Conservation (phyloP, 1,284 basidiomycete species). For the Wolfiporia cocos region DNA sequence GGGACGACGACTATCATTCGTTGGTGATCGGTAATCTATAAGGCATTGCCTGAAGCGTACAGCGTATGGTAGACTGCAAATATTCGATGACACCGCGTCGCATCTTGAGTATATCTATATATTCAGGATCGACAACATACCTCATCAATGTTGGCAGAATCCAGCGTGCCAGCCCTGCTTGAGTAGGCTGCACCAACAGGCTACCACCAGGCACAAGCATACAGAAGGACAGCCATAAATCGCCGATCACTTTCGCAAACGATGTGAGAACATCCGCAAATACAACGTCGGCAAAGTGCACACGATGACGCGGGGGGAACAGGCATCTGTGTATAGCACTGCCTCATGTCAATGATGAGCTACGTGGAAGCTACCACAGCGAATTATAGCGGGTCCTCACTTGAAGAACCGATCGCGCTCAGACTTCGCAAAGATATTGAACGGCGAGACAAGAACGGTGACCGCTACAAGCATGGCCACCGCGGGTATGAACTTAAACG, state of each 20-base stretch:
- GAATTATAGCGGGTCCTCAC: slow-evolving; percentile 59
- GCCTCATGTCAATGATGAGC: not conserved
- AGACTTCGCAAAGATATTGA: slow-evolving; percentile 55
- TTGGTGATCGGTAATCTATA: slow-evolving; percentile 73
- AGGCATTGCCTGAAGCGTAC: slow-evolving; percentile 93
- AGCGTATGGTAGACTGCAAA: slow-evolving; percentile 59
- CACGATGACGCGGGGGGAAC: slow-evolving; percentile 51
- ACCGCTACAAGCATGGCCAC: slow-evolving; percentile 57
- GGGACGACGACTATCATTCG: slow-evolving; percentile 63
- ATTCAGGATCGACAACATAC: slow-evolving; percentile 37
- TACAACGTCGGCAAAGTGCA: slow-evolving; percentile 90
- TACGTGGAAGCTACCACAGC: no score
- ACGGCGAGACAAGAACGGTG: slow-evolving; percentile 59
- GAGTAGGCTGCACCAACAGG: slow-evolving; percentile 55
- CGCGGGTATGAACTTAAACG: slow-evolving; percentile 71
- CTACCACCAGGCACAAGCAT: slow-evolving; percentile 79
- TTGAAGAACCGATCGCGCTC: slow-evolving; percentile 72
- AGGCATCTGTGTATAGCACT: slow-evolving; percentile 74
- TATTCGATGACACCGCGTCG: no score
- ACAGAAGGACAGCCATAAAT: slow-evolving; percentile 83
- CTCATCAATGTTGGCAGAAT: slow-evolving; percentile 83
- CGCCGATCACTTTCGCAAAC: slow-evolving; percentile 94
- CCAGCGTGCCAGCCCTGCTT: slow-evolving; percentile 63
- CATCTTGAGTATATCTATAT: slow-evolving; percentile 11
- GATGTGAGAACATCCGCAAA: slow-evolving; percentile 96